Evolutionary conservation across 2,329 filamentous ascomycete species (phyloP).

Genomic region (Ophiobolus disseminans): DNA sequence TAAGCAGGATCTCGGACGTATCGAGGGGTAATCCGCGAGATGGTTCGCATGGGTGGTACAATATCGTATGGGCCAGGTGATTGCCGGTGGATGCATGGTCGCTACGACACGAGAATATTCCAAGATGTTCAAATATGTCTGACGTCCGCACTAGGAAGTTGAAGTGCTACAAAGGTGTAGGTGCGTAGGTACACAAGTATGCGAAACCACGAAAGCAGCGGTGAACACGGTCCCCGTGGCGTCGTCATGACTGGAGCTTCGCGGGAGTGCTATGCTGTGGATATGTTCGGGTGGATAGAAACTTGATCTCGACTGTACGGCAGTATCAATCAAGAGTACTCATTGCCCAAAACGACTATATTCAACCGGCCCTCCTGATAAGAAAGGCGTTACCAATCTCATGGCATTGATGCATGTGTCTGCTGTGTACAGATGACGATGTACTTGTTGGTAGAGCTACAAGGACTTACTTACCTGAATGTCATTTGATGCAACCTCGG

Average conservation of each 20-base stretch:
- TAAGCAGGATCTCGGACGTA: conserved; percentile 12
- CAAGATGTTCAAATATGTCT: conserved; percentile 4
- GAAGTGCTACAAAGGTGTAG: conserved; percentile 11
- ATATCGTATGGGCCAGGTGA: conserved; percentile 24
- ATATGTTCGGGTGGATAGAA: background rate
- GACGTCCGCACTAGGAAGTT: conserved; percentile 12
- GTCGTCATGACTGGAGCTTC: conserved; percentile 16
- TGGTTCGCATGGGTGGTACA: conserved; percentile 16
- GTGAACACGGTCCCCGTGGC: conserved; percentile 14
- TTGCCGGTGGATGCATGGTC: conserved; percentile 21
- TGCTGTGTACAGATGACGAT: no score
- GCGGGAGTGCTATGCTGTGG: conserved; percentile 13
- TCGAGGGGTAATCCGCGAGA: conserved; percentile 5
- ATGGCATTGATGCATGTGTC: no score
- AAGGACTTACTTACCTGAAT: no score
- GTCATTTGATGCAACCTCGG: no score
- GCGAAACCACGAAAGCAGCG: conserved; percentile 14
- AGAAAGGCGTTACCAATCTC: no score
- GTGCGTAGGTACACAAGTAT: background rate
- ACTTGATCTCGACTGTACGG: background rate
- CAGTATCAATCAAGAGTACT: no score
- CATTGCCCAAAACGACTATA: no score
- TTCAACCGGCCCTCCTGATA: no score
- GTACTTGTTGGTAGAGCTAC: no score
- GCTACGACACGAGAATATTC: conserved; percentile 26